Conservation (phyloP, 179 eudicot species). For the Gypsophila paniculata region DNA sequence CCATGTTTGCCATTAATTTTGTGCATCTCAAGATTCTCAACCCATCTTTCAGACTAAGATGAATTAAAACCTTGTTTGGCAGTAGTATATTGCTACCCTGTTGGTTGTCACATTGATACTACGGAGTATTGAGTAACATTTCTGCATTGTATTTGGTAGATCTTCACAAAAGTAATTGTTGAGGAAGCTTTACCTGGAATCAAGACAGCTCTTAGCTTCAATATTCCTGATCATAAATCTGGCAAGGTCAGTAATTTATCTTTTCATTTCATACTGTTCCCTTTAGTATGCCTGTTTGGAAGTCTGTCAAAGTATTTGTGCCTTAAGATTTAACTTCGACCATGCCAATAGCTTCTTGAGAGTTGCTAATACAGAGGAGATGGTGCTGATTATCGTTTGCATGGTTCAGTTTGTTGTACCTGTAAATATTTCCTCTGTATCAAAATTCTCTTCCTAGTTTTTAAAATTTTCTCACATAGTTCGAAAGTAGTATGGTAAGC, state of each 20-base stretch:
- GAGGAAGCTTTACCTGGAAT: conserved; percentile 53
- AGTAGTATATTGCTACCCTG: too few species aligned
- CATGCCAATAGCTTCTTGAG: too few species aligned
- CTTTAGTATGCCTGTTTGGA: neutral
- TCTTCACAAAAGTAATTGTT: conserved; percentile 63
- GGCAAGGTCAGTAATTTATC: conserved; percentile 50
- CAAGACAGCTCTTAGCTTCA: conserved; percentile 70
- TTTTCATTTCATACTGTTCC: neutral
- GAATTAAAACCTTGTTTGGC: neutral
- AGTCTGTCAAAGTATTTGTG: neutral
- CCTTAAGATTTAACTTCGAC: neutral
- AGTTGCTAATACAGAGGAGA: too few species aligned
- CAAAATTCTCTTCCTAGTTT: too few species aligned
- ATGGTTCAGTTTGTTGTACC: neutral
- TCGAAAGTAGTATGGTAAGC: too few species aligned
- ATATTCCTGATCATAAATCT: conserved; percentile 78
- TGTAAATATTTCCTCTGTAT: too few species aligned
- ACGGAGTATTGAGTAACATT: neutral
- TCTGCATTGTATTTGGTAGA: conserved; percentile 27
- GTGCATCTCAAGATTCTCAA: neutral
- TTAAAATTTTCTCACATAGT: too few species aligned
- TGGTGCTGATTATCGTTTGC: too few species aligned
- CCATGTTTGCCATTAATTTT: neutral
- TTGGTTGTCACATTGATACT: neutral
- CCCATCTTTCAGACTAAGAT: neutral